Base-by-base conservation (phyloP, 345 rosid genomes). In the Eutrema yunnanense region DNA sequence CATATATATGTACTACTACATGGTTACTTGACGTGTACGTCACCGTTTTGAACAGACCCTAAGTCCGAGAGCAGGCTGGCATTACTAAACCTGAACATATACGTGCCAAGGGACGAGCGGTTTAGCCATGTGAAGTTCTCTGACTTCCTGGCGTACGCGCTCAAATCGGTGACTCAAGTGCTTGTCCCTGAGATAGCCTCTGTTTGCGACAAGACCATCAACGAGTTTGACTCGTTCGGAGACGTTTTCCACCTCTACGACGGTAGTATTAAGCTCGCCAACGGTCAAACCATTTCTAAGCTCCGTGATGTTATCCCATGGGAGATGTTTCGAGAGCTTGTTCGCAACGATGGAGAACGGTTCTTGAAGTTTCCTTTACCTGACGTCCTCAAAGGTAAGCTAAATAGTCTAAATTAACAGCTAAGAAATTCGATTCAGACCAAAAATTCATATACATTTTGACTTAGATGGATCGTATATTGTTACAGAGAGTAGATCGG, bases 41-140 rank as follows among this genome's bases (percentile, higher is more conserved):
- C 14, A 52, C 56, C 49, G 9, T 55, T 77, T 79, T 9, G 8
- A 26, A 68, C 83, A 89, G 97, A 92, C 81, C 84, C 89, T 10
- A 79, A 74, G 13, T 43, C 80, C 0, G 96, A 92, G 83, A 88
- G 85, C 34, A 88, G 96, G 68, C 71, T 92, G 71, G 89, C 90
- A 1, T 84, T 95, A 32, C 42, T 95, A 16, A 92, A 83, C 65
- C 81, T 89, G 13, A 75, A 88, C 73, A 85, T 95, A 37, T 95
- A 95, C 57, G 96, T 90, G 47, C 99, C 99, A 6, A 79, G 96
- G 77, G 99, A 95, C 71, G 99, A 95, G 56, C 76, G 88, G 72
- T 95, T 95, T 78, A 78, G 74, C 70, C 90, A 82, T 55, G 47
- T 92, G 52, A 95, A 95, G 77, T 92, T 89, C 77, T 88, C 97